These are phyloP conservation scores for Mycena polygramma DNA, from an alignment of 768 basidiomycete species.

Conservation along the genomic window DNA sequence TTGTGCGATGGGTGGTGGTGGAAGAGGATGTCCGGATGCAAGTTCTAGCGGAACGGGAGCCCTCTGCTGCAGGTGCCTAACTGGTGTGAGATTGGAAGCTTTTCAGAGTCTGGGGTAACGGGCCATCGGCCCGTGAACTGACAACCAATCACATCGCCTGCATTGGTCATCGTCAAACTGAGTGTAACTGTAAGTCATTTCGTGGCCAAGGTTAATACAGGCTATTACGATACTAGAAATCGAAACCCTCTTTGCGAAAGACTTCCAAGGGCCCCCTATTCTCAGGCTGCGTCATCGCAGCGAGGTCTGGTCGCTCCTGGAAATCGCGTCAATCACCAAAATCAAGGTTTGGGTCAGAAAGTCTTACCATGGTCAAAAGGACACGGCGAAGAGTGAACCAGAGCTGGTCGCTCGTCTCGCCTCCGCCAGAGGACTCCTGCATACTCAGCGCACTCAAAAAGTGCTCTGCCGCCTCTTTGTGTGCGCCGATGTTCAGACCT, in stretches of 20 bases:
- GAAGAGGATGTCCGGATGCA: not conserved
- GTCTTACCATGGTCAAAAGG: constrained; percentile 81
- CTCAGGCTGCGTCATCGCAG: constrained; percentile 76
- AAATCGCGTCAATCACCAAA: constrained; percentile 3
- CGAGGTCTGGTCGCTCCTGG: constrained; percentile 86
- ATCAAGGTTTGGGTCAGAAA: not conserved
- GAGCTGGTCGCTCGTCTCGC: constrained; percentile 84
- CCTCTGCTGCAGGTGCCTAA: constrained; percentile 4
- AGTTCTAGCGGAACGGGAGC: not conserved
- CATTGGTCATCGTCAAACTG: not conserved
- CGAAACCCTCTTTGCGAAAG: constrained; percentile 90
- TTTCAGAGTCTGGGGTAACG: constrained; percentile 23
- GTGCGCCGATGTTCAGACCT: constrained; percentile 97
- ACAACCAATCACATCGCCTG: constrained; percentile 19
- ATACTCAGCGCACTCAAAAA: constrained; percentile 87
- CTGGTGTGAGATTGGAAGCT: constrained; percentile 1
- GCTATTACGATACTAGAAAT: constrained; percentile 61
- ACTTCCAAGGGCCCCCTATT: constrained; percentile 72
- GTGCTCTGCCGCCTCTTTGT: constrained; percentile 97
- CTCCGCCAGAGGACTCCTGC: constrained; percentile 75
- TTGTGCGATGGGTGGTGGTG: constrained; percentile 40
- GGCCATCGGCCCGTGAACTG: constrained; percentile 5
- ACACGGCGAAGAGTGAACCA: constrained; percentile 92
- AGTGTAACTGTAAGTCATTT: not conserved
- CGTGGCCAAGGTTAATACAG: constrained; percentile 13